phyloP scores from a whole-genome alignment of 805 yeast genomes.

The Brettanomyces sp. region DNA sequence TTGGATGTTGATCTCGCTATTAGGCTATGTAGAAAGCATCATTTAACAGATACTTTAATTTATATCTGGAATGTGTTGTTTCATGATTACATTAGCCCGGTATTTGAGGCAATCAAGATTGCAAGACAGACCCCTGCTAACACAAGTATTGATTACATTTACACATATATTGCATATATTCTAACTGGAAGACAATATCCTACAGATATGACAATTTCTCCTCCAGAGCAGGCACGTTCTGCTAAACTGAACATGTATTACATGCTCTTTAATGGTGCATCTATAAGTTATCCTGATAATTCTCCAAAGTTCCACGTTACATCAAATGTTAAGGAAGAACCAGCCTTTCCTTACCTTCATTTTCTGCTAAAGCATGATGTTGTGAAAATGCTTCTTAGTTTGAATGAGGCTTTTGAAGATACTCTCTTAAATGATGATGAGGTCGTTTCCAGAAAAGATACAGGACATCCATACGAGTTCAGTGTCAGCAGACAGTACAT shows the following conservation, averaged over 20 bases:
- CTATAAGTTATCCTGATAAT: constrained; percentile 36
- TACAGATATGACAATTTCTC: constrained; percentile 41
- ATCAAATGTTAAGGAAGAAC: constrained; percentile 27
- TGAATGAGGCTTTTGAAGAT: constrained; percentile 83
- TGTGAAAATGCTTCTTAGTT: constrained; percentile 49
- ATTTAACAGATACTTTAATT: constrained; percentile 51
- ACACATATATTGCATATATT: constrained; percentile 56
- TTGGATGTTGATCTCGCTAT: constrained; percentile 76
- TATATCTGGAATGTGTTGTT: constrained; percentile 68
- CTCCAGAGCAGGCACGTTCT: constrained; percentile 15
- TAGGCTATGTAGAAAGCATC: constrained; percentile 44
- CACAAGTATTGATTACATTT: constrained; percentile 28
- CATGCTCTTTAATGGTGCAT: constrained; percentile 49
- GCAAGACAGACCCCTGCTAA: constrained; percentile 4
- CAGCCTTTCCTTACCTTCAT: constrained; percentile 64
- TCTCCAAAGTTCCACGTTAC: constrained; percentile 27
- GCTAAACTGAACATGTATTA: constrained; percentile 48
- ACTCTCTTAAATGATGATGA: constrained; percentile 57
- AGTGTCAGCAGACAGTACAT: constrained; percentile 66
- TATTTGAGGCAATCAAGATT: constrained; percentile 45
- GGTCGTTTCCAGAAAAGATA: constrained; percentile 12
- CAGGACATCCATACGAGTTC: constrained; percentile 17
- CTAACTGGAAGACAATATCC: constrained; percentile 80
- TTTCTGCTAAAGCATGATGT: constrained; percentile 47
- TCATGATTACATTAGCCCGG: constrained; percentile 63